Evolutionary conservation across 139 green algal genomes (phyloP), one percentile per base, ranked within the genome.

Genomic region (Volvox reticuliferus): DNA sequence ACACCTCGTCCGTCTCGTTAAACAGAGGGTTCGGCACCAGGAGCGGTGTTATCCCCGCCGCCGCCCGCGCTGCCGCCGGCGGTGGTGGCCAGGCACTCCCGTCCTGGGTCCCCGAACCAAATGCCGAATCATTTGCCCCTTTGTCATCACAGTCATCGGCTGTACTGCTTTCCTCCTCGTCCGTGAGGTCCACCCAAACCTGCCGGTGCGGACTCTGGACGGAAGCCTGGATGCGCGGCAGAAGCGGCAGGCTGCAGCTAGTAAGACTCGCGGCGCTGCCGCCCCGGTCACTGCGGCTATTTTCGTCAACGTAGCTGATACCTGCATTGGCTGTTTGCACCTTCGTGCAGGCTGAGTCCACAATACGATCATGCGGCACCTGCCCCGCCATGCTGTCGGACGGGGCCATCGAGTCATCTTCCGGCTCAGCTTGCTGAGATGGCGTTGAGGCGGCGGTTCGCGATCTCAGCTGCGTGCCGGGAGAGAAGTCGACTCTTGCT

Each of bases 21-120:
- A 30, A 90, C 30, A 90, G 71, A 30, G 86, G 73, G 50, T 90
- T 90, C 18, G 73, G 50, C 86, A 37, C 5, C 86, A 90, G 55
- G 0, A 83, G 73, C 50, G 86, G 86, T 55, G 22, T 65, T 22
- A 84, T 32, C 12, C 32, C 32, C 75, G 24, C 32, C 75, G 33
- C 13, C 75, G 75, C 14, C 30, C 71, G 71, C 14, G 71, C 71
- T 35, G 24, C 71, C 71, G 21, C 65, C 65, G 65, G 65, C 65
- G 21, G 6, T 28, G 65, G 65, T 12, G 65, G 24, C 65, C 65
- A 73, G 65, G 12, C 12, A 16, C 65, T 24, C 65, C 44, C 44
- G 44, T 55, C 44, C 44, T 55, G 44, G 44, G 44, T 55, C 9
- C 44, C 44, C 44, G 44, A 55, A 55, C 44, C 44, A 55, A 55